Conservation (phyloP, 345 rosid species). For the Syzygium aqueum region DNA sequence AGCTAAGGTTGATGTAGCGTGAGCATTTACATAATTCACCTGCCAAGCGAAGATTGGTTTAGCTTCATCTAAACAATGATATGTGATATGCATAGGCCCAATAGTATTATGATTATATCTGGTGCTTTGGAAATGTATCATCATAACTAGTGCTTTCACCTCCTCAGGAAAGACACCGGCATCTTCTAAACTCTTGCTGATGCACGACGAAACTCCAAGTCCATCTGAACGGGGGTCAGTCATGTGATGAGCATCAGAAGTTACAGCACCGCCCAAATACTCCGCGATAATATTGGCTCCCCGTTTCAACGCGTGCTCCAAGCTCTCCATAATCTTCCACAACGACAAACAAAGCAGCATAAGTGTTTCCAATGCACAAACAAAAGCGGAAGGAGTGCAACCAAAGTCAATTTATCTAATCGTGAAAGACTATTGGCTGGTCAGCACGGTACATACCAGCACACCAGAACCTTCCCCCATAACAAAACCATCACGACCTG, state of each 20-base stretch:
- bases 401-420: background rate
- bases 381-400: background rate
- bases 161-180: conserved; percentile 70
- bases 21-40: conserved; percentile 67
- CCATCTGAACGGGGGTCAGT: conserved; percentile 58
- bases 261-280: conserved; percentile 56
- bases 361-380: background rate
- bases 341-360: background rate
- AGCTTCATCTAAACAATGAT: background rate
- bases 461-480: conserved; percentile 67
- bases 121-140: background rate
- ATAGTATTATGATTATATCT: background rate
- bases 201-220: conserved; percentile 58
- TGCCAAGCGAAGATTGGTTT: conserved; percentile 1
- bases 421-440: background rate
- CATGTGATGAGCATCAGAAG: conserved; percentile 70
- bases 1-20: conserved; percentile 62
- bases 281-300: conserved; percentile 63
- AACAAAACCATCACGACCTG: conserved; percentile 56
- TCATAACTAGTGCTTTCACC: conserved; percentile 10
- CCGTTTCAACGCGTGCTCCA: conserved; percentile 58
- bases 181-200: conserved; percentile 45
- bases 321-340: conserved; percentile 55
- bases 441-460: conserved; percentile 20
- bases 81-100: background rate